Conservation (phyloP, 2,329 filamentous ascomycete genomes). For the Penicillium capsulatum region DNA sequence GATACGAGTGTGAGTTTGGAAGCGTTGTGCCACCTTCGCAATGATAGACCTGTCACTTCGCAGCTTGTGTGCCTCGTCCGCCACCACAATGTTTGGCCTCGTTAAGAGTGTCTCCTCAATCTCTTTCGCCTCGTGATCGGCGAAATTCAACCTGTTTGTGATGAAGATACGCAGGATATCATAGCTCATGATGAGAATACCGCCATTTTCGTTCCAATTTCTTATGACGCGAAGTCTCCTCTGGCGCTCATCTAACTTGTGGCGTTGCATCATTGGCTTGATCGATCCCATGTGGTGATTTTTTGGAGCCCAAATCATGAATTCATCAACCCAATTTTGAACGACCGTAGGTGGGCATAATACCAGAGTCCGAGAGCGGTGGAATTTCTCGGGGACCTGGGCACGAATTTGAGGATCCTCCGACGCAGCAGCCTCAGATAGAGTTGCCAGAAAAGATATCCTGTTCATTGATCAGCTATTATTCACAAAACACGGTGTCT, state of each 20-base stretch:
- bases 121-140: too few relatives aligned
- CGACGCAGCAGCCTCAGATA: constrained; percentile 63
- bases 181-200: constrained; percentile 75
- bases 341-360: constrained; percentile 71
- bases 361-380: constrained; percentile 62
- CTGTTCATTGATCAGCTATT: constrained; percentile 26
- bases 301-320: constrained; percentile 63
- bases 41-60: constrained; percentile 61
- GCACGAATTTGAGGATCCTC: constrained; percentile 51
- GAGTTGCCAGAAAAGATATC: constrained; percentile 73
- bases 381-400: constrained; percentile 66
- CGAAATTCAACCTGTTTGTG: constrained; percentile 35
- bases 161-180: constrained; percentile 56
- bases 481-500: too few relatives aligned
- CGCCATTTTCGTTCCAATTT: constrained; percentile 60
- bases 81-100: constrained; percentile 68
- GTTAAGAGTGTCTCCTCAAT: constrained; percentile 52
- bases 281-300: constrained; percentile 53
- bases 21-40: constrained; percentile 52
- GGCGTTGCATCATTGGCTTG: constrained; percentile 50
- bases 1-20: constrained; percentile 67
- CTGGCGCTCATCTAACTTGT: constrained; percentile 15
- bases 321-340: constrained; percentile 78
- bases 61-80: constrained; percentile 78
- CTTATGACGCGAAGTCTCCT: constrained; percentile 24